Percentiles rank a stretch among this genome's conserved stretches.
Conservation (phyloP, 306 rosid species). For the Prunus padus region DNA sequence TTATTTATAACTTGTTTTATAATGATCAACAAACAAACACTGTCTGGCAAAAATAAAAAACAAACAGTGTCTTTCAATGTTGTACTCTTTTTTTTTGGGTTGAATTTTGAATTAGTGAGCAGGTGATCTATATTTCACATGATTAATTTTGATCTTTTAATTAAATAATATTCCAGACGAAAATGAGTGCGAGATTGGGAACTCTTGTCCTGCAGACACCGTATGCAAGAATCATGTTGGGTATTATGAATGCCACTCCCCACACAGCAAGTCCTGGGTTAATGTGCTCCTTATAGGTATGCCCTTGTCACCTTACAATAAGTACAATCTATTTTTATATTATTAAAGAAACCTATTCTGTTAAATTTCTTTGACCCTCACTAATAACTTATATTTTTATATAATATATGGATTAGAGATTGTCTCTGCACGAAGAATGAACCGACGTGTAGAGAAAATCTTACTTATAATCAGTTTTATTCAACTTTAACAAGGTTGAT, state of each 20-base stretch:
- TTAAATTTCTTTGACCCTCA: no score
- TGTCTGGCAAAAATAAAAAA: no score
- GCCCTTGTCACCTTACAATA: not conserved
- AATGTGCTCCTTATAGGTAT: conserved; percentile 8
- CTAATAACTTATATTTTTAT: no score
- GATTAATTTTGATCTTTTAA: not conserved
- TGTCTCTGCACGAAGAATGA: no score
- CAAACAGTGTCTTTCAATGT: not conserved
- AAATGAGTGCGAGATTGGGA: not conserved
- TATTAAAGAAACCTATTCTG: no score
- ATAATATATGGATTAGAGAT: no score
- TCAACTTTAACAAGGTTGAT: no score
- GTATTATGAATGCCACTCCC: not conserved
- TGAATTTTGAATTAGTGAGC: no score
- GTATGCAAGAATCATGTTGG: not conserved
- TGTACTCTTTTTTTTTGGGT: not conserved
- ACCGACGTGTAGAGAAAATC: no score
- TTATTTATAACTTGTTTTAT: not conserved
- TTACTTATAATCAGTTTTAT: no score
- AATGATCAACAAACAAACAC: not conserved
- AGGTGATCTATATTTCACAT: not conserved
- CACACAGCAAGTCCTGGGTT: not conserved
- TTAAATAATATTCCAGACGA: not conserved
- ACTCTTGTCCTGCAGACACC: not conserved
- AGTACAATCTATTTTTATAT: no score